Base-by-base conservation (phyloP, 768 basidiomycete genomes). In the Russula lepida region DNA sequence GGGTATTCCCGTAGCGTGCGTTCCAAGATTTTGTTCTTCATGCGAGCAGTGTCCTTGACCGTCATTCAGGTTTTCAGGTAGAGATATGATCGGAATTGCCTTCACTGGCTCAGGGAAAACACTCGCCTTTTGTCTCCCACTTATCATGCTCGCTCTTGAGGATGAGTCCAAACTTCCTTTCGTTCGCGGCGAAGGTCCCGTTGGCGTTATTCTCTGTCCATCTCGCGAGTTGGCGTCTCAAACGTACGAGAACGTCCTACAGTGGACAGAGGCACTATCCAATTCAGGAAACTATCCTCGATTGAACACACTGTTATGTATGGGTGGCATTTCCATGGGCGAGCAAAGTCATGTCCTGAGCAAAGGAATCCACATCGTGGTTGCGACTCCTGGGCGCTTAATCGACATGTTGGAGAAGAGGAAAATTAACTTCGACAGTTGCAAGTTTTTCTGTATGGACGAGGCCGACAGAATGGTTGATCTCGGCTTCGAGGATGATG, bases 381-480 rank as follows among this genome's bases (percentile, higher is more conserved):
- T 98, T 27, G 97, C 97, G 3, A 99, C 97, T 0, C 97, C 97
- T 0, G 97, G 97, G 19, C 82, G 97, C 54, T 77, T 98, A 56
- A 98, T 98, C 64, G 97, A 99, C 73, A 95, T 99, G 92, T 74
- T 99, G 65, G 94, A 97, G 74, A 98, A 98, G 79, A 90, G 84
- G 73, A 82, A 85, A 64, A 90, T 99, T 68, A 92, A 88, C 6
- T 88, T 98, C 71, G 88, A 89, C 63, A 88, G 86, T 64, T 98
- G 95, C 86, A 94, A 92, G 77, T 97, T 84, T 71, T 76, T 99
- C 12, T 98, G 95, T 71, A 94, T 99, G 92, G 97, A 99, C 74
- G 97, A 99, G 74, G 97, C 97, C 0, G 97, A 99, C 74, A 79
- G 97, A 60, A 99, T 99, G 97, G 94, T 99, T 62, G 97, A 99